A percentile compares a stretch with the other conserved stretches of the same genome.
These are phyloP conservation scores for Colletotrichum chlorophyti DNA, from an alignment of 2,329 filamentous ascomycete species.

Conservation along the genomic window DNA sequence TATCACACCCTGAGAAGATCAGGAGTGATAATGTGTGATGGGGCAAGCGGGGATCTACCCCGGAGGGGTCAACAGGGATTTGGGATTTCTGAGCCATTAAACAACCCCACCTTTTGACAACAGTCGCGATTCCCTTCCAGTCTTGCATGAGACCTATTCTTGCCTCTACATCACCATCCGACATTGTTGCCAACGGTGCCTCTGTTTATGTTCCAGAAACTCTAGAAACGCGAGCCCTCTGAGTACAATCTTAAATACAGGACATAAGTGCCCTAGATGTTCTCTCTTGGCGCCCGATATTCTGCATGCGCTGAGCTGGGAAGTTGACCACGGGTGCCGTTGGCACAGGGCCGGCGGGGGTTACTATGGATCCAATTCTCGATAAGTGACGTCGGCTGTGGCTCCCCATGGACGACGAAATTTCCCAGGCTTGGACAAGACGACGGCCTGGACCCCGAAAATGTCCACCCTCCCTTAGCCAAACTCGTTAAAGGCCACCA, in stretches of 20 bases:
- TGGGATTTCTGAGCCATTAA: not conserved
- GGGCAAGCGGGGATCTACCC: slow-evolving; percentile 7
- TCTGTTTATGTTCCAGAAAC: too few relatives aligned
- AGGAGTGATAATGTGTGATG: slow-evolving; percentile 1
- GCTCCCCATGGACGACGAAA: not conserved
- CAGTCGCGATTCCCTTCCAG: not conserved
- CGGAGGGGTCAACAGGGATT: slow-evolving; percentile 16
- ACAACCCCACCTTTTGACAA: slow-evolving; percentile 15
- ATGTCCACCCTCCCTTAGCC: not conserved
- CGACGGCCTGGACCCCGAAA: not conserved
- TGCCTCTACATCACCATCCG: too few relatives aligned
- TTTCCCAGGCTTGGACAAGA: not conserved
- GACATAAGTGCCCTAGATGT: too few relatives aligned
- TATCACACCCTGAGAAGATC: slow-evolving; percentile 5
- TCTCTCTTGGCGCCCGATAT: too few relatives aligned
- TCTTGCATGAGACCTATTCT: too few relatives aligned
- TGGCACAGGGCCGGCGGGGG: not conserved
- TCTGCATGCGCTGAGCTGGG: not conserved
- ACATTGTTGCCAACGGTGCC: too few relatives aligned
- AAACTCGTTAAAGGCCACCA: not conserved
- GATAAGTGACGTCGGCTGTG: slow-evolving; percentile 17
- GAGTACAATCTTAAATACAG: too few relatives aligned
- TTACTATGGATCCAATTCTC: slow-evolving; percentile 4
- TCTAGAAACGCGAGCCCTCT: too few relatives aligned
- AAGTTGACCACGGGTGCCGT: not conserved